Evolutionary conservation across 176 grass and related monocot species (phyloP).

Genomic region (Melocanna baccifera): DNA sequence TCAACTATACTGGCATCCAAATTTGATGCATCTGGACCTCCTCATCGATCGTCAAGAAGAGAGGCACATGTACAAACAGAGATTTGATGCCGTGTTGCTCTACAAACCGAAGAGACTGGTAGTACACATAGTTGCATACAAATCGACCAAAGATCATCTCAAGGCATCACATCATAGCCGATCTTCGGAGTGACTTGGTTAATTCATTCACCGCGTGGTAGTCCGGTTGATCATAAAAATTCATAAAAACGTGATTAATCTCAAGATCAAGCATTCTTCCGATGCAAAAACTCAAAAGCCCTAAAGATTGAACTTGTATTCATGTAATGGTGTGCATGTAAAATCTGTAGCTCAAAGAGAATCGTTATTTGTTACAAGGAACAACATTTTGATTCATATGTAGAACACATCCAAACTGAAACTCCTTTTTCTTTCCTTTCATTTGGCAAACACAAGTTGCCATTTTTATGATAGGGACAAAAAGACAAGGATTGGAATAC

Average conservation of each 20-base stretch:
- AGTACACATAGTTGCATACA: conserved; percentile 96
- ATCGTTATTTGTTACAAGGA: neutral
- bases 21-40: conserved; percentile 92
- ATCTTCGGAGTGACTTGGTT: conserved; percentile 66
- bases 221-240: conserved; percentile 34
- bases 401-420: neutral
- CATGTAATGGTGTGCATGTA: neutral
- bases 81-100: conserved; percentile 79
- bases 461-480: no score
- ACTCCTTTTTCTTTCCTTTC: neutral
- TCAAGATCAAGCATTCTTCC: neutral
- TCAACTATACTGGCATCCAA: no score
- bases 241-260: neutral
- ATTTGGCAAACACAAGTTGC: neutral
- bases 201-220: conserved; percentile 63
- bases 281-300: neutral
- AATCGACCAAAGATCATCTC: conserved; percentile 83
- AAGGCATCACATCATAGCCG: conserved; percentile 77
- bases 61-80: conserved; percentile 92
- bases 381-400: conserved; percentile 3
- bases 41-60: conserved; percentile 84
- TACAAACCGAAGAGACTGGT: conserved; percentile 81
- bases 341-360: neutral
- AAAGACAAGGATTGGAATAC: no score
- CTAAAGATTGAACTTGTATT: neutral